Evolutionary conservation across 805 yeast species (phyloP), one percentile per base, ranked within the genome.

Genomic region (Yamadazyma phyllophila): DNA sequence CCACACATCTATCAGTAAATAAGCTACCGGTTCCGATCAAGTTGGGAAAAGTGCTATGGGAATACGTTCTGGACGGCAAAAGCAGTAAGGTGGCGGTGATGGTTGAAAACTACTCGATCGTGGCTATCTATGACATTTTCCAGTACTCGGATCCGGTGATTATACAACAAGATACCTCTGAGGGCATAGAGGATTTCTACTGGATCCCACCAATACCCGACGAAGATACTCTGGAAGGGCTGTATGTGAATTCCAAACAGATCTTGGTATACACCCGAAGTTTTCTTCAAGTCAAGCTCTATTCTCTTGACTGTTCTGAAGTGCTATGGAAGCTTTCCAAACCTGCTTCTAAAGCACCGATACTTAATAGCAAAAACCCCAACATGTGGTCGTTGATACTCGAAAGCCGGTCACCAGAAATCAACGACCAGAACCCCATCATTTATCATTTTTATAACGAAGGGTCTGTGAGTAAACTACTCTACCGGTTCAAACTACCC

Each of bases 221-320:
- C 11, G 38, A 46, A n/a, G 41, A 29, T 7, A 45, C 20, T 6
- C 48, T 45, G n/a, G 54, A 40, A 15, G 69, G 71, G 0, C 67
- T 66, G 12, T 68, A 69, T 50, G 24, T 40, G 12, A 67, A 70
- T 47, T 53, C 63, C 29, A 61, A 59, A 30, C 74, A 71, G 47
- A 35, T 71, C 16, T 59, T 62, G 3, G 51, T 70, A 4, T 69
- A 60, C 47, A 57, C 71, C 9, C 54, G 55, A 26, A 44, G 52
- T 17, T 41, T 53, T 16, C 53, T 71, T 9, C 60, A 61, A 27
- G 57, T 59, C 11, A 64, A 63, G 38, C 54, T 70, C 9, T 71
- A 67, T 47, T 70, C 76, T 1, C 47, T 71, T 2, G 69, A 68
- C 46, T 63, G 70, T 44, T 59, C 69, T 0, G 63, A 61, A 34